phyloP scores from a whole-genome alignment of 495 filamentous ascomycete genomes.

The Hyaloscypha finlandica region DNA sequence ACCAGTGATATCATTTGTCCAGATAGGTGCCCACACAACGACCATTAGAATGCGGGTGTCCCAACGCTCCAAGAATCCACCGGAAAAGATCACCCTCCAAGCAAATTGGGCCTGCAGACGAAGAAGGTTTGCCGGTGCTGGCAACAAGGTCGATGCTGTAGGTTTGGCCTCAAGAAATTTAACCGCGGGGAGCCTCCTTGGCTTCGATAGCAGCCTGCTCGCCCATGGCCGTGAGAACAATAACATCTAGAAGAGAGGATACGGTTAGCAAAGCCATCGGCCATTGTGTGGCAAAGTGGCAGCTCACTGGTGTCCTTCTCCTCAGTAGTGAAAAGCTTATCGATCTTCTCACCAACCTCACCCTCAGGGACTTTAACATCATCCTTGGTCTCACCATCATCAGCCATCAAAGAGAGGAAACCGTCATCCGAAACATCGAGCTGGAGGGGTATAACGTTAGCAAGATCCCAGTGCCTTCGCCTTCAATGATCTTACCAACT shows the following conservation, averaged over 20 bases:
- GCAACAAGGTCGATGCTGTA: slow-evolving; percentile 34
- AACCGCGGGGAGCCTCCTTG: slow-evolving; percentile 74
- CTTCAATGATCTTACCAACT: slow-evolving; percentile 69
- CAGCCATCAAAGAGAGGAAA: slow-evolving; percentile 85
- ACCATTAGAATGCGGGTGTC: slow-evolving; percentile 33
- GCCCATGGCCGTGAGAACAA: slow-evolving; percentile 91
- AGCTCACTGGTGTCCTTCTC: slow-evolving; percentile 80
- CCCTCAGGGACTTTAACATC: slow-evolving; percentile 93
- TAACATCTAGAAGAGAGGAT: slow-evolving; percentile 66
- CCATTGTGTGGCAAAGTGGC: slow-evolving; percentile 24
- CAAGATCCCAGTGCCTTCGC: not conserved
- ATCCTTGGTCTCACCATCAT: slow-evolving; percentile 81
- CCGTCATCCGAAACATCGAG: slow-evolving; percentile 87
- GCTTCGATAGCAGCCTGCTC: slow-evolving; percentile 90
- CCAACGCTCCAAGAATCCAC: slow-evolving; percentile 31
- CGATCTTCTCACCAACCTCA: slow-evolving; percentile 81
- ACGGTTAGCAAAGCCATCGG: slow-evolving; percentile 17
- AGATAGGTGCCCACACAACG: slow-evolving; percentile 30
- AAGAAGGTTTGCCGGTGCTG: slow-evolving; percentile 26
- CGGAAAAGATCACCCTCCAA: slow-evolving; percentile 12
- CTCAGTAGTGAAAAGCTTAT: slow-evolving; percentile 71
- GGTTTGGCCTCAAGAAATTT: slow-evolving; percentile 26
- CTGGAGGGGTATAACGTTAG: slow-evolving; percentile 41
- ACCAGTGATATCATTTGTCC: slow-evolving; percentile 37
- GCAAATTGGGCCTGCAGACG: slow-evolving; percentile 21